Percentiles rank a stretch among this genome's conserved stretches.
Conservation (phyloP, 148 eudicot genomes). For the Agrostemma githago region DNA sequence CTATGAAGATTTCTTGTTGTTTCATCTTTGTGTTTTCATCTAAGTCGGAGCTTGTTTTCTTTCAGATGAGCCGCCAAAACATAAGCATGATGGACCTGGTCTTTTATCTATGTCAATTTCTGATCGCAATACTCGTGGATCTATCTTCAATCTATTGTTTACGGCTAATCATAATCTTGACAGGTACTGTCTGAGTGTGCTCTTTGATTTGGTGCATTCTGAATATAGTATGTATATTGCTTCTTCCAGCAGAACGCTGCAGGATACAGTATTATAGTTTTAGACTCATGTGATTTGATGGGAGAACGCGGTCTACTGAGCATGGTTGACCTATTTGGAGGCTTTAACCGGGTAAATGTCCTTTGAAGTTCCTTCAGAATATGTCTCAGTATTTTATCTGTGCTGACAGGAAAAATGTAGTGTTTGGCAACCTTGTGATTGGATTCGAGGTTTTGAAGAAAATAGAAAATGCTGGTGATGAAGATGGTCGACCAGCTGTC, state of each 20-base stretch:
- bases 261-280: not conserved
- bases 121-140: constrained; percentile 78
- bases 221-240: not conserved
- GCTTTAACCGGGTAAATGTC: not conserved
- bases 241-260: not conserved
- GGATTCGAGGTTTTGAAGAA: constrained; percentile 71
- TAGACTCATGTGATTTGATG: not conserved
- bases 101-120: constrained; percentile 74
- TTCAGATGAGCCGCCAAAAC: constrained; percentile 76
- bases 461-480: constrained; percentile 81
- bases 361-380: not conserved
- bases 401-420: constrained; percentile 61
- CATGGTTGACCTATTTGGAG: not conserved
- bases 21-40: not conserved
- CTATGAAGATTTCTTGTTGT: not conserved
- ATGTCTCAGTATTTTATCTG: not conserved
- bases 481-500: constrained; percentile 69
- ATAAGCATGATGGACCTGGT: constrained; percentile 80
- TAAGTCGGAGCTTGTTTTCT: constrained; percentile 8
- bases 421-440: constrained; percentile 80
- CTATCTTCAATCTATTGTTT: constrained; percentile 66
- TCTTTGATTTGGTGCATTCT: not conserved
- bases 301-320: not conserved
- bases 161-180: constrained; percentile 69
- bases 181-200: constrained; percentile 39